phyloP scores from a whole-genome alignment of 257 asterid species.

The Cinchona pubescens region DNA sequence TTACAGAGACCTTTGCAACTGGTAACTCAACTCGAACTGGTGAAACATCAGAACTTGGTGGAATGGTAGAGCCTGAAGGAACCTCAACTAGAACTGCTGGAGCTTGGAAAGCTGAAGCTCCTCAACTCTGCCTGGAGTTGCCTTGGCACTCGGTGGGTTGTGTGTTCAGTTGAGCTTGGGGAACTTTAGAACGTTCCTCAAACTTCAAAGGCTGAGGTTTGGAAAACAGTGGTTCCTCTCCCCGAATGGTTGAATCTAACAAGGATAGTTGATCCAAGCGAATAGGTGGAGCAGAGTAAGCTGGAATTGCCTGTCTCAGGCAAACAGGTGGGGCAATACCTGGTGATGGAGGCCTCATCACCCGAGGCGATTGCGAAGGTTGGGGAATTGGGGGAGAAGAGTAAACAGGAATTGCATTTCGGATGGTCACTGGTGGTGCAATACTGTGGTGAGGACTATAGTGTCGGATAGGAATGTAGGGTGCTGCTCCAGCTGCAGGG shows the following conservation, averaged over 20 bases:
- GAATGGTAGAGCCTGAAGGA: conserved; percentile 18
- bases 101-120: conserved; percentile 26
- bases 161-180: conserved; percentile 25
- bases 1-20: conserved; percentile 4
- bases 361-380: conserved; percentile 43
- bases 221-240: conserved; percentile 41
- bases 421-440: conserved; percentile 86
- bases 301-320: conserved; percentile 60
- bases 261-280: conserved; percentile 46
- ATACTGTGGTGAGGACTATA: conserved; percentile 55
- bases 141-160: conserved; percentile 16
- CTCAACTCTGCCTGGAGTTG: conserved; percentile 10
- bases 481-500: conserved; percentile 82
- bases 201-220: conserved; percentile 25
- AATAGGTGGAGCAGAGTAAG: conserved; percentile 50
- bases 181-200: conserved; percentile 34
- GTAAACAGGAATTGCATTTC: conserved; percentile 72
- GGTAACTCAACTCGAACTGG: conserved; percentile 15
- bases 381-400: conserved; percentile 81
- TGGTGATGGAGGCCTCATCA: conserved; percentile 52
- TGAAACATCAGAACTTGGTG: conserved; percentile 9
- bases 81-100: conserved; percentile 29
- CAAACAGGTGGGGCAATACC: conserved; percentile 64
- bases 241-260: conserved; percentile 38
- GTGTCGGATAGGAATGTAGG: conserved; percentile 81